Percentiles rank a stretch among this genome's conserved stretches.
These are phyloP conservation scores for Dothidotthia symphoricarpi DNA, from an alignment of 2,329 filamentous ascomycete genomes.

Conservation along the genomic window DNA sequence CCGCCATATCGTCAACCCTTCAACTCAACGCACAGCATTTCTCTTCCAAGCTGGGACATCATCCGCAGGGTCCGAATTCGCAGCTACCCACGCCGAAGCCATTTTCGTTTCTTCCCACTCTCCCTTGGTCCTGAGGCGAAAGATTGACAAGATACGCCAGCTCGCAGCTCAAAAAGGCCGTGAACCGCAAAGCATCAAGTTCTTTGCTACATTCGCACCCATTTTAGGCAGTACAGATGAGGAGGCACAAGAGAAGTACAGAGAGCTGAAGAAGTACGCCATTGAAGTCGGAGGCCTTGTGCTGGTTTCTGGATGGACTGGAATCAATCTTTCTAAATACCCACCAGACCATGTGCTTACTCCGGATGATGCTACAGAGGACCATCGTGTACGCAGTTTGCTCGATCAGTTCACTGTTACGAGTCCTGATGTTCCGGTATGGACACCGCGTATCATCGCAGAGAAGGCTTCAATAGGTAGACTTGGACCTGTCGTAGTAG, in stretches of 20 bases:
- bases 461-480: slow-evolving; percentile 63
- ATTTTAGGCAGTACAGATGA: slow-evolving; percentile 38
- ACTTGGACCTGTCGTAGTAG: slow-evolving; percentile 19
- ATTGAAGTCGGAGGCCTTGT: slow-evolving; percentile 56
- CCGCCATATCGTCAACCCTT: slow-evolving; percentile 46
- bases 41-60: slow-evolving; percentile 59
- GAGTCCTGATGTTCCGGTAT: slow-evolving; percentile 25
- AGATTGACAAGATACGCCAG: slow-evolving; percentile 54
- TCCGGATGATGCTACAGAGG: slow-evolving; percentile 55
- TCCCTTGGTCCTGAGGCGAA: slow-evolving; percentile 50
- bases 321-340: slow-evolving; percentile 59
- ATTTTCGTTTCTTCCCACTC: slow-evolving; percentile 60
- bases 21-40: slow-evolving; percentile 43
- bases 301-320: slow-evolving; percentile 59
- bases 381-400: slow-evolving; percentile 39
- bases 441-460: slow-evolving; percentile 33
- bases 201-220: slow-evolving; percentile 44
- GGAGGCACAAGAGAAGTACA: slow-evolving; percentile 55
- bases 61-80: slow-evolving; percentile 57
- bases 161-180: slow-evolving; percentile 53
- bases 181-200: slow-evolving; percentile 58
- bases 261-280: slow-evolving; percentile 53
- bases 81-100: slow-evolving; percentile 58
- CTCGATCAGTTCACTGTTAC: slow-evolving; percentile 38
- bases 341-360: slow-evolving; percentile 59